phyloP scores from a whole-genome alignment of 1,139 yeast genomes.

The Wickerhamomyces sp. region DNA sequence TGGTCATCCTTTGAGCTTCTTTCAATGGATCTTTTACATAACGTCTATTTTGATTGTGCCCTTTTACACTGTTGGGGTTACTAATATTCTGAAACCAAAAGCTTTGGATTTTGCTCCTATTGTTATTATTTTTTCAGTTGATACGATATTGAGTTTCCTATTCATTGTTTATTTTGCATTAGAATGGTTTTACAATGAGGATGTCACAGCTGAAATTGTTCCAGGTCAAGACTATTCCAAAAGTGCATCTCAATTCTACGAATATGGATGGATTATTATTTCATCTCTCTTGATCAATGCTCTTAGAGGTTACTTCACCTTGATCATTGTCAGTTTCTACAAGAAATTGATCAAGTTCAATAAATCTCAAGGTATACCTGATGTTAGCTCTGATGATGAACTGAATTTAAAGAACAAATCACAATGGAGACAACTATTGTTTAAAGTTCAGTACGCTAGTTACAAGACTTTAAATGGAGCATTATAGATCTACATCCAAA shows the following conservation, averaged over 20 bases:
- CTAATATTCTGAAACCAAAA: constrained; percentile 41
- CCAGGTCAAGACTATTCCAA: constrained; percentile 24
- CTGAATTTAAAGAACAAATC: constrained; percentile 29
- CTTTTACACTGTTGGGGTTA: constrained; percentile 60
- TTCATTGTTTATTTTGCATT: constrained; percentile 72
- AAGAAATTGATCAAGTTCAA: constrained; percentile 31
- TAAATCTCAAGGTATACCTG: constrained; percentile 28
- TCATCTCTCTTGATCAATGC: constrained; percentile 50
- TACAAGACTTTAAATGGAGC: constrained; percentile 12
- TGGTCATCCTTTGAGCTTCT: constrained; percentile 77
- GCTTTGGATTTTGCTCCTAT: constrained; percentile 54
- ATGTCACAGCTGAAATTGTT: constrained; percentile 16
- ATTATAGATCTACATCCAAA: background rate
- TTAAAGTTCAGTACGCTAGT: constrained; percentile 24
- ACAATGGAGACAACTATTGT: constrained; percentile 25
- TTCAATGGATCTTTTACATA: constrained; percentile 81
- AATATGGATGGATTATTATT: constrained; percentile 60
- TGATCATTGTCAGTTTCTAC: constrained; percentile 60
- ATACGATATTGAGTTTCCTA: constrained; percentile 59
- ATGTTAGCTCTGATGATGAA: constrained; percentile 27
- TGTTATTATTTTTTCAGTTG: constrained; percentile 58
- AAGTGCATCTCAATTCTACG: constrained; percentile 67
- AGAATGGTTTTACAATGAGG: constrained; percentile 62
- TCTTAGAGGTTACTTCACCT: constrained; percentile 59
- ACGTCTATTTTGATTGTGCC: constrained; percentile 61